Evolutionary conservation across 768 basidiomycete genomes (phyloP), one percentile per base, ranked within the genome.

Genomic region (Collybia mongolica): DNA sequence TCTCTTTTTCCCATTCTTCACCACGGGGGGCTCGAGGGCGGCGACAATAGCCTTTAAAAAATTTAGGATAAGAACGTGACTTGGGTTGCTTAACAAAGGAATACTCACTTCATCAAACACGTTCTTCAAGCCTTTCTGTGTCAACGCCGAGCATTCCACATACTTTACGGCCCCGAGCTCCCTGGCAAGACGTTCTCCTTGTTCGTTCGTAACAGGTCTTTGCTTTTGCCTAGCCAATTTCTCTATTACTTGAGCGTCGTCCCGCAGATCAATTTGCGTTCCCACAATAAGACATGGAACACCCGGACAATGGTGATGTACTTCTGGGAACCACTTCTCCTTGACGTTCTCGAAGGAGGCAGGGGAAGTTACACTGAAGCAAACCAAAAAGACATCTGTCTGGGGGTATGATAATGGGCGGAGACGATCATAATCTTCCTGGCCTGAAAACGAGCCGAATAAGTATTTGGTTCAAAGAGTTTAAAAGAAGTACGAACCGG

Each of bases 301-400:
- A 44, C 97, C 96, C 14, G 97, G 97, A 79, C 97, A 99, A 66
- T 99, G 97, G 68, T 98, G 97, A 68, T 95, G 95, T 47, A 99
- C 96, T 76, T 99, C 97, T 5, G 97, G 97, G 82, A 98, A 97
- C 97, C 97, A 99, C 70, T 99, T 99, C 75, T 99, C 97, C 82
- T 97, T 98, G 64, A 99, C 96, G 88, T 99, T 98, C 73, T 99
- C 97, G 66, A 98, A 99, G 42, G 93, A 96, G 23, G 97, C 96
- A 3, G 96, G 97, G 8, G 91, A 94, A 37, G 96, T 98, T 60
- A 99, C 97, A 65, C 92, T 95, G 80, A 98, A 99, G 74, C 97
- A 99, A 59, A 99, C 96, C 51, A 99, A 80, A 82, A 99, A 98
- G 51, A 98, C 97, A 64, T 99, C 97, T 53, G 97, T 99, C 74